phyloP scores from a whole-genome alignment of 768 basidiomycete species.

The Lactarius akahatsu region DNA sequence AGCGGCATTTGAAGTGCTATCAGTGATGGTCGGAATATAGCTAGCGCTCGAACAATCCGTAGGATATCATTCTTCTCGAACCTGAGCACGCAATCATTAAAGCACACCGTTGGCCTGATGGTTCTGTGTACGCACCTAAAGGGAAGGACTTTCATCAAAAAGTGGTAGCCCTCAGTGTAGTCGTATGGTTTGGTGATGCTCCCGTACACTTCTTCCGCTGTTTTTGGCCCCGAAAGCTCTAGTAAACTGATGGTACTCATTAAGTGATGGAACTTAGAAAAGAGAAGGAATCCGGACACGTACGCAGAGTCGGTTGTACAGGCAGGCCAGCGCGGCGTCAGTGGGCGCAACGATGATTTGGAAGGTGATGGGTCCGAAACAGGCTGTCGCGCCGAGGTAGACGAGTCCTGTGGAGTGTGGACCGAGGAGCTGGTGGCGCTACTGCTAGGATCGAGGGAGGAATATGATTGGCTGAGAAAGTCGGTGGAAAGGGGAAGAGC shows the following conservation, averaged over 20 bases:
- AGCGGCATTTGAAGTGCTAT: constrained; percentile 98
- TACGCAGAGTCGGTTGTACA: constrained; percentile 27
- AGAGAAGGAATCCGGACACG: constrained; percentile 1
- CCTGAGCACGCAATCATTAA: constrained; percentile 39
- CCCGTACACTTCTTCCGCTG: constrained; percentile 51
- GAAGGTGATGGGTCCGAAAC: constrained; percentile 8
- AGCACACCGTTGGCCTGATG: neutral
- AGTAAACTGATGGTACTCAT: constrained; percentile 14
- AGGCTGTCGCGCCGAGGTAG: constrained; percentile 2
- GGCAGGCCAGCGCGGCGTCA: constrained; percentile 28
- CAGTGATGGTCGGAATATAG: constrained; percentile 93
- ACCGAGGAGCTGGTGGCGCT: constrained; percentile 10
- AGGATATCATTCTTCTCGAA: constrained; percentile 97
- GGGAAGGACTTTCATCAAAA: constrained; percentile 91
- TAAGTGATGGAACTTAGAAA: constrained; percentile 21
- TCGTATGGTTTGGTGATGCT: constrained; percentile 78
- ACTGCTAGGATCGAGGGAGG: constrained; percentile 14
- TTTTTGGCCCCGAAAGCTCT: constrained; percentile 29
- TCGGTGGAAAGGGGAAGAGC: constrained; percentile 18
- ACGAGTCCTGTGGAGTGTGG: constrained; percentile 15
- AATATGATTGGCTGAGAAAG: constrained; percentile 20
- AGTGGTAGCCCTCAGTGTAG: constrained; percentile 96
- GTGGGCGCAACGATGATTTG: constrained; percentile 20
- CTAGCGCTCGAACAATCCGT: constrained; percentile 90
- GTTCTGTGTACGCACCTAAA: constrained; percentile 57